Percentiles rank a stretch among this genome's conserved stretches.
These are phyloP conservation scores for Parafenestella ontariensis DNA, from an alignment of 2,329 filamentous ascomycete species.

Conservation along the genomic window DNA sequence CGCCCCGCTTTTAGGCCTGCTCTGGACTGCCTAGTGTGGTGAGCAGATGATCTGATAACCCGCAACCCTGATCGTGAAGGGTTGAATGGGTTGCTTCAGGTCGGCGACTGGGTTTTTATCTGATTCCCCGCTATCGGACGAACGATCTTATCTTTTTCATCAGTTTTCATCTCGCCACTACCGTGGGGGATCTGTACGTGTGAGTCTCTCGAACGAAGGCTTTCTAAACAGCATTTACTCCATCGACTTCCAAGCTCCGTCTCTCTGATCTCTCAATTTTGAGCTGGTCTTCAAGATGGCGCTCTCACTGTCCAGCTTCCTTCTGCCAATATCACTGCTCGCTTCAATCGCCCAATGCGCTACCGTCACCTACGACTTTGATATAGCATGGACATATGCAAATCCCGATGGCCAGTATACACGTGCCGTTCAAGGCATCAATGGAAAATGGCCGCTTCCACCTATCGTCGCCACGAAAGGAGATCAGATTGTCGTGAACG, in stretches of 20 bases:
- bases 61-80: constrained; percentile 1
- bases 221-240: constrained; percentile 4
- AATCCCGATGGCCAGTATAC: constrained; percentile 62
- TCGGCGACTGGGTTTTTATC: constrained; percentile 23
- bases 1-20: constrained; percentile 13
- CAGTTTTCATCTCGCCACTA: constrained; percentile 9
- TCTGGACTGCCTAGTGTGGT: constrained; percentile 7
- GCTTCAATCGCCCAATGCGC: constrained; percentile 25
- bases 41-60: constrained; percentile 35
- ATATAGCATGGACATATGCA: constrained; percentile 62
- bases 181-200: background rate
- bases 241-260: constrained; percentile 5
- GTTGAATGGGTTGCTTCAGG: constrained; percentile 5
- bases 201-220: background rate
- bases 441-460: constrained; percentile 77
- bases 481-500: constrained; percentile 72
- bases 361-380: constrained; percentile 59
- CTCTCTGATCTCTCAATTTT: constrained; percentile 10
- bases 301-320: constrained; percentile 53
- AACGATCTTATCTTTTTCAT: constrained; percentile 38
- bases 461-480: constrained; percentile 76
- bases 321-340: constrained; percentile 45
- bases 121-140: constrained; percentile 23
- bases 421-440: constrained; percentile 70
- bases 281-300: constrained; percentile 46